Evolutionary conservation across 2,329 filamentous ascomycete genomes (phyloP), one percentile per base, ranked within the genome.

Genomic region (Xylariaceae sp.): DNA sequence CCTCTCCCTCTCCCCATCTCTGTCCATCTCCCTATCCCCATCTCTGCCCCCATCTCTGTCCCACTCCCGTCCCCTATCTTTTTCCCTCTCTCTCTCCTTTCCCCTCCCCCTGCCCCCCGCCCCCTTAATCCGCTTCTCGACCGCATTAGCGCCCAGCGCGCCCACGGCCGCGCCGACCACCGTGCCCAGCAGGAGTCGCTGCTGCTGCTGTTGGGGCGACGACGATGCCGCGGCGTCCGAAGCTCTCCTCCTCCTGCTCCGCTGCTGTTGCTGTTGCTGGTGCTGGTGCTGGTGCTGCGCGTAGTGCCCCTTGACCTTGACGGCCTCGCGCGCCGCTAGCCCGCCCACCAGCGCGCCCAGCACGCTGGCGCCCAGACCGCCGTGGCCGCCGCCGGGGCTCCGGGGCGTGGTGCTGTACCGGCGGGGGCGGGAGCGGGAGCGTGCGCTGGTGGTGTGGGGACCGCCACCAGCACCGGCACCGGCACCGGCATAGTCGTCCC

Each of bases 261-360:
- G n/a, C n/a, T n/a, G n/a, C n/a, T n/a, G n/a, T n/a, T n/a, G n/a
- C n/a, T n/a, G n/a, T n/a, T n/a, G n/a, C n/a, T n/a, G n/a, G n/a
- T n/a, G n/a, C n/a, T n/a, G n/a, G n/a, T n/a, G n/a, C n/a, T n/a
- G n/a, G n/a, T n/a, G n/a, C 21, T 23, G 8, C 21, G 8, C 21
- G 12, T 23, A 8, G 8, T 12, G 8, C 12, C 21, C 21, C 8
- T 12, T 8, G 8, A 23, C 21, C 21, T 8, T 8, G 28, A 59
- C 60, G 2, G 61, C 67, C 45, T 71, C 65, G 18, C 65, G 59
- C 12, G 65, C 70, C n/a, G 68, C 68, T 8, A 72, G 51, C 3
- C 71, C 72, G 22, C 72, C 72, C 1, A 74, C 64, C 1, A 75
- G 58, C 15, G 72, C 71, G 12, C 72, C 72, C 3, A 75, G 50